Base-by-base conservation (phyloP, 768 basidiomycete genomes). In the Kwoniella shandongensis region DNA sequence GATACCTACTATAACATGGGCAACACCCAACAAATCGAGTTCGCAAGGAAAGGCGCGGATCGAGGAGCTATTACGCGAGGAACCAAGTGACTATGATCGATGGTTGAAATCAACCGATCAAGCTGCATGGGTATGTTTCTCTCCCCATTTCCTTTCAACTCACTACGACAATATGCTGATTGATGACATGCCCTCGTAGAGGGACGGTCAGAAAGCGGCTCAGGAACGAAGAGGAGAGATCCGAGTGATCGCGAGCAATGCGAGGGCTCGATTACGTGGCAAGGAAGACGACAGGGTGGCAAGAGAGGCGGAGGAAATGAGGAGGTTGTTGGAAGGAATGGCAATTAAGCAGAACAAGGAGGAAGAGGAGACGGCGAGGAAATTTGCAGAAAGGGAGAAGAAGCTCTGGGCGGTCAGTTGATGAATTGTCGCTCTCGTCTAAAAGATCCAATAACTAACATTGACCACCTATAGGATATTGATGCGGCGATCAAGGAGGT, bases 371-470 rank as follows among this genome's bases (percentile, higher is more conserved):
- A 82, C 81, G 62, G 88, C 83, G 75, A 74, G 80, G 69, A 87
- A 88, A 47, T 89, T 91, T 55, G 83, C 83, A 8, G 71, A 73
- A 51, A 82, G 88, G 55, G 91, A 91, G 77, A 84, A 87, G 67
- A 90, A 90, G 70, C 61, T 75, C 11, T 59, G 57, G 57, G 51
- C 45, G 10, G 57, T 59, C 25, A 59, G 51, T 59, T 11, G 3
- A 36, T n/a, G n/a, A n/a, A 22, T n/a, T n/a, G n/a, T n/a, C n/a
- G n/a, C n/a, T n/a, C n/a, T n/a, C n/a, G n/a, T n/a, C n/a, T n/a
- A n/a, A 2, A 49, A 22, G 52, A 25, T 41, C 10, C 4, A n/a
- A 15, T 17, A 18, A 29, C 36, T 57, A 47, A 44, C n/a, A 18
- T 17, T 44, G 26, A 18, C 18, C 20, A 20, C 10, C 4, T 6